phyloP scores from a whole-genome alignment of 2,329 filamentous ascomycete genomes.

The Aspergillus carbonarius region DNA sequence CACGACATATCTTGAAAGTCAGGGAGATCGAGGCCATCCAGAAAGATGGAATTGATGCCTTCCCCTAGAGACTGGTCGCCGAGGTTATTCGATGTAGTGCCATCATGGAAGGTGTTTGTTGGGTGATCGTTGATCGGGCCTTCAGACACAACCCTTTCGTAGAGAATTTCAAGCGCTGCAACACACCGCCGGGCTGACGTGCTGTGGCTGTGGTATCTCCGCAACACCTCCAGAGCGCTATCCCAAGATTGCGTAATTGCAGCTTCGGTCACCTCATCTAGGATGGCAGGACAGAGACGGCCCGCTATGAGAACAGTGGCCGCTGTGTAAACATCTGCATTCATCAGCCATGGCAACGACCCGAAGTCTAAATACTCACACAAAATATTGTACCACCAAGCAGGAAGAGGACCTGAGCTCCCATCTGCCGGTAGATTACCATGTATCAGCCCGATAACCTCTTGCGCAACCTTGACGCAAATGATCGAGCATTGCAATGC shows the following conservation, averaged over 20 bases:
- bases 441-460: slow-evolving; percentile 33
- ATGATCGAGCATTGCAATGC: slow-evolving; percentile 37
- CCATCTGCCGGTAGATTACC: slow-evolving; percentile 29
- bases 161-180: slow-evolving; percentile 33
- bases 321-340: slow-evolving; percentile 35
- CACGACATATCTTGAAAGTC: slow-evolving; percentile 39
- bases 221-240: slow-evolving; percentile 30
- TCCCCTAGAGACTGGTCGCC: slow-evolving; percentile 30
- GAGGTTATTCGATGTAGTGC: slow-evolving; percentile 1
- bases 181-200: slow-evolving; percentile 33
- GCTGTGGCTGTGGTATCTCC: slow-evolving; percentile 33
- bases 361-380: slow-evolving; percentile 20
- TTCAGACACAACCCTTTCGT: slow-evolving; percentile 28
- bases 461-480: slow-evolving; percentile 35
- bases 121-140: slow-evolving; percentile 4
- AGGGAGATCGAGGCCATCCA: slow-evolving; percentile 28
- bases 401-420: slow-evolving; percentile 31
- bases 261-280: slow-evolving; percentile 26
- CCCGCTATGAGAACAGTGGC: slow-evolving; percentile 37
- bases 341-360: slow-evolving; percentile 7
- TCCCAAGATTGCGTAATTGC: slow-evolving; percentile 29
- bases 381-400: slow-evolving; percentile 41
- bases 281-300: slow-evolving; percentile 28
- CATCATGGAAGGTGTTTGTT: neutral
- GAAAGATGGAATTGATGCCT: slow-evolving; percentile 23